Base-by-base conservation (phyloP, 1,139 yeast genomes). In the Yamadazyma taylorii region DNA sequence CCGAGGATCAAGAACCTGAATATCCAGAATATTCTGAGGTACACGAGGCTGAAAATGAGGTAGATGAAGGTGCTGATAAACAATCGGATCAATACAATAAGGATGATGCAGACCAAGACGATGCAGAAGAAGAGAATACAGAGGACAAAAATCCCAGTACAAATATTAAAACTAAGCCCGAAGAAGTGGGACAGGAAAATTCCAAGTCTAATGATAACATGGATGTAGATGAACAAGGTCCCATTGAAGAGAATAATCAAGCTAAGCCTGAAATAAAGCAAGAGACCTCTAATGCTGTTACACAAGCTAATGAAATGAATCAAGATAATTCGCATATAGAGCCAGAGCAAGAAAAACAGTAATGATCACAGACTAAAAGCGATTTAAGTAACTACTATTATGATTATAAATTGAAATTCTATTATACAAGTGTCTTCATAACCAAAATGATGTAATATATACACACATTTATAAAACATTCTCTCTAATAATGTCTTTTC, bases 401-500 rank as follows among this genome's bases (percentile, higher is more conserved):
- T n/a, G n/a, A n/a, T n/a, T n/a, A n/a, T n/a, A n/a, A n/a, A n/a
- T 11, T 16, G 13, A 6, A 7, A 10, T 9, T 27, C 21, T 27
- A 27, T 27, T 27, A 27, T 27, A 27, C 19, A 27, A 15, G 21
- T 16, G 21, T 27, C 12, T 27, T 15, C 7, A 27, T 16, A 16
- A 4, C 14, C 13, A 25, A 25, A 25, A 16, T 19, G 21, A 6
- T 19, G 21, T 19, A 19, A 7, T 9, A 16, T 27, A 15, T 27
- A 16, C 30, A 19, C 8, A 19, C 8, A 19, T 19, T 19, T 19
- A 19, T 19, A 19, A 6, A 19, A 5, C 8, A 19, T 11, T 24
- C 11, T 24, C 11, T 29, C n/a, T 12, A 29, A 8, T 5, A 24
- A 26, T 36, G 33, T 32, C 51, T 58, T 43, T 63, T 75, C 60